A percentile compares a stretch with the other conserved stretches of the same genome.
Evolutionary conservation across 148 eudicot species (phyloP).

Genomic region (Rheum nobile): DNA sequence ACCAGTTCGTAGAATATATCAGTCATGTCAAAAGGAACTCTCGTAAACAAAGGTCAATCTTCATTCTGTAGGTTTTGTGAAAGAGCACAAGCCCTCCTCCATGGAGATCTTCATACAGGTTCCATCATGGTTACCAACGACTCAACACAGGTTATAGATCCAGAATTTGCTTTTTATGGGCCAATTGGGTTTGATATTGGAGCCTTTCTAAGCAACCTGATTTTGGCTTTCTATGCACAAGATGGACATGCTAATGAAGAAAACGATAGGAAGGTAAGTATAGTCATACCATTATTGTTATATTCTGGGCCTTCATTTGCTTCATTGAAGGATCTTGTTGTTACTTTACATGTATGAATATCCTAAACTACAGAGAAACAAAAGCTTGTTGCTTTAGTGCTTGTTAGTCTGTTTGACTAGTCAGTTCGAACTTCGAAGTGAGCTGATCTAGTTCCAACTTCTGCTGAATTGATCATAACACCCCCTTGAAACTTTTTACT

Average conservation of each 20-base stretch:
- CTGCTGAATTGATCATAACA: too few species aligned
- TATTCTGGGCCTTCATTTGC: too few species aligned
- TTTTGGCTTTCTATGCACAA: slow-evolving; percentile 82
- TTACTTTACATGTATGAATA: too few species aligned
- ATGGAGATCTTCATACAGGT: slow-evolving; percentile 93
- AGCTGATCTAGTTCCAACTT: too few species aligned
- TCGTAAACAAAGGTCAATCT: not conserved
- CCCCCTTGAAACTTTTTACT: too few species aligned
- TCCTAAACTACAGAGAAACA: too few species aligned
- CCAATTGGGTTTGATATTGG: slow-evolving; percentile 97
- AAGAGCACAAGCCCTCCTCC: slow-evolving; percentile 84
- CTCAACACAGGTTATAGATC: slow-evolving; percentile 94
- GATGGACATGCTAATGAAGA: slow-evolving; percentile 61
- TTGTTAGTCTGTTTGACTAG: too few species aligned
- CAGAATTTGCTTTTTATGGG: slow-evolving; percentile 87
- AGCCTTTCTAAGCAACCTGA: slow-evolving; percentile 74
- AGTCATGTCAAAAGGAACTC: not conserved
- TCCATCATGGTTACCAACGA: slow-evolving; percentile 81
- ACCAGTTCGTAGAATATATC: too few species aligned
- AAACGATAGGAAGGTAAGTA: slow-evolving; percentile 62
- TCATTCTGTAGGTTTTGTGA: slow-evolving; percentile 68
- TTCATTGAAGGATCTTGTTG: too few species aligned
- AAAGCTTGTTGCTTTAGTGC: too few species aligned
- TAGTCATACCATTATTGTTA: too few species aligned
- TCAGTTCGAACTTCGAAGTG: too few species aligned